Base-by-base conservation (phyloP, 176 grass and related monocot genomes). In the Cenchrus americanus region DNA sequence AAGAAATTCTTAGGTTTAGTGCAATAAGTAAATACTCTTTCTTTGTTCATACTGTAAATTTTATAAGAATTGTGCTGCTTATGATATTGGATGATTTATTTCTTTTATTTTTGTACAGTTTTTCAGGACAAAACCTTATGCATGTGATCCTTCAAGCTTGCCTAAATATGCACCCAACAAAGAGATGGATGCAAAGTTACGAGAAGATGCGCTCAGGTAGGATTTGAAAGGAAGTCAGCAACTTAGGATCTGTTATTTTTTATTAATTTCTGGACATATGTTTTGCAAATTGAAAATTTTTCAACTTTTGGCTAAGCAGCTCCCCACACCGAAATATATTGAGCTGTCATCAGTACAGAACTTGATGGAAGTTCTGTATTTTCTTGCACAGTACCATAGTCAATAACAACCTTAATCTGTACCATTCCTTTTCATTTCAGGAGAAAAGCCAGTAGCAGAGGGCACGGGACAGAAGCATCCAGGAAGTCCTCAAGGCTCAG, bases 101-200 rank as follows among this genome's bases (percentile, higher is more conserved):
- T 26, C 22, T 3, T 30, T 86, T 60, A 34, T 70, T 32, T 87
- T 1, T 55, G 52, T 59, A 43, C 85, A 95, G 93, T 95, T 84
- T 86, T 95, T 95, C 66, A 90, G 64, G 86, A 84, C 87, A 88
- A 88, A 90, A 66, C 93, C 93, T 81, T 90, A 84, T 8, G 93
- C 93, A 11, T 95, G 90, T 10, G 88, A 95, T 54, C 88, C 90
- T 22, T 88, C 90, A 15, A 92, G 85, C 80, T 88, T 95, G 71
- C 90, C 93, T 78, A 90, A 88, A 75, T 95, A 95, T 62, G 40
- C 90, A 69, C 93, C 93, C 49, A 92, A 87, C 83, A 95, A 95
- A 83, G 93, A 95, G 87, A 90, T 95, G 54, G 90, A 92, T 66
- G 85, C 83, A 52, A 95, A 95, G 86, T 60, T 79, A 83, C 90